Evolutionary conservation across 2,329 filamentous ascomycete genomes (phyloP).

Genomic region (Eutypa lata): DNA sequence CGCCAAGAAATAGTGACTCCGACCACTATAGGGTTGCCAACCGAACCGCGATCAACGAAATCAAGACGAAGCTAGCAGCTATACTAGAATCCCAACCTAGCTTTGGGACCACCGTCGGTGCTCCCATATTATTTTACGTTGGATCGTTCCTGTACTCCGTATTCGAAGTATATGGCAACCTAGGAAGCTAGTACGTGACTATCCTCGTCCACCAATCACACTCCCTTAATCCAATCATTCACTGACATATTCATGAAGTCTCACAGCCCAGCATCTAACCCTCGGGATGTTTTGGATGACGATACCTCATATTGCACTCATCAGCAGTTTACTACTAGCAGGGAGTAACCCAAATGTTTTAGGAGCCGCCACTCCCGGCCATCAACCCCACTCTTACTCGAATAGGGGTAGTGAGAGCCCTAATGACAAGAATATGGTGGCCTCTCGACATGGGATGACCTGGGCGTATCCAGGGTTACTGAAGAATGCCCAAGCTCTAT

Average conservation of each 20-base stretch:
- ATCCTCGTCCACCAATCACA: no score
- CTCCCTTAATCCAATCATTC: no score
- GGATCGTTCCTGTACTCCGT: constrained; percentile 8
- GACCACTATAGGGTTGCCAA: no score
- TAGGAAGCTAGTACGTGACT: constrained; percentile 9
- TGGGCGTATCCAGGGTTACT: no score
- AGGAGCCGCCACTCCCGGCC: constrained; percentile 2
- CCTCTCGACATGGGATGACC: no score
- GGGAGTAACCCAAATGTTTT: constrained; percentile 10
- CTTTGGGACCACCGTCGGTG: constrained; percentile 4
- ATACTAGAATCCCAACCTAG: constrained; percentile 5
- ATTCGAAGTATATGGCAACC: constrained; percentile 6
- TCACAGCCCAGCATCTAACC: constrained; percentile 7
- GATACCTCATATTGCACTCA: constrained; percentile 7
- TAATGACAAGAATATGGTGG: no score
- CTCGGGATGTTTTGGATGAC: constrained; percentile 13
- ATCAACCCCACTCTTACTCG: background rate
- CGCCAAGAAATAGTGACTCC: no score
- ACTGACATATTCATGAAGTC: background rate
- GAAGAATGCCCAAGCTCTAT: no score
- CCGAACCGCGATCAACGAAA: background rate
- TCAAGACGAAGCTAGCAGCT: constrained; percentile 1
- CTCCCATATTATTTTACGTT: constrained; percentile 7
- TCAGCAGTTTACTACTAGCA: constrained; percentile 10
- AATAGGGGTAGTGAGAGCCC: background rate